phyloP scores from a whole-genome alignment of 345 rosid species.

The Brassica juncea region DNA sequence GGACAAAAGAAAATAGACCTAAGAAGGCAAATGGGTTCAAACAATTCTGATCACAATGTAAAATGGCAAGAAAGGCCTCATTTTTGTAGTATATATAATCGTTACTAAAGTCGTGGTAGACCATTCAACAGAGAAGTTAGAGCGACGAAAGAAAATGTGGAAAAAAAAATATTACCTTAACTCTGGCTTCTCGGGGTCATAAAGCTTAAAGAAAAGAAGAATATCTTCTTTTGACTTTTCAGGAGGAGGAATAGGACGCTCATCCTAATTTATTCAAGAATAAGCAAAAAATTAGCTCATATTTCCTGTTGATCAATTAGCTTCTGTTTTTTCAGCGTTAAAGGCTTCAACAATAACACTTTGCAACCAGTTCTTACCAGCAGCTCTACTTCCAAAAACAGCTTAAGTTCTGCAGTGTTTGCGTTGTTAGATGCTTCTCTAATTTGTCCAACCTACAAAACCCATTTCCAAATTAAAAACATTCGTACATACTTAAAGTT shows the following conservation, averaged over 20 bases:
- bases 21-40: neutral
- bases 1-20: neutral
- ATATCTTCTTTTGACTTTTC: constrained; percentile 82
- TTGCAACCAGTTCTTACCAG: constrained; percentile 48
- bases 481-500: constrained; percentile 2
- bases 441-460: constrained; percentile 84
- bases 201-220: constrained; percentile 87
- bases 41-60: neutral
- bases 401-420: constrained; percentile 79
- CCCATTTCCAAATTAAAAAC: constrained; percentile 1
- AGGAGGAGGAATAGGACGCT: constrained; percentile 62
- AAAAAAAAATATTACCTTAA: constrained; percentile 52
- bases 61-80: neutral
- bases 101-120: neutral
- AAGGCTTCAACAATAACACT: constrained; percentile 10
- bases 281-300: constrained; percentile 6
- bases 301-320: constrained; percentile 14
- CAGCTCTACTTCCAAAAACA: constrained; percentile 81
- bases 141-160: constrained; percentile 1
- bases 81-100: constrained; percentile 6
- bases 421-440: constrained; percentile 86
- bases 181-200: constrained; percentile 75
- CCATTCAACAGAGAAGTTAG: neutral
- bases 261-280: constrained; percentile 56
- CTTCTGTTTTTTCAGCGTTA: constrained; percentile 15